Percentiles rank a stretch among this genome's conserved stretches.
Evolutionary conservation across 163 green algal species (phyloP).

Genomic region (Scenedesmus sp.): DNA sequence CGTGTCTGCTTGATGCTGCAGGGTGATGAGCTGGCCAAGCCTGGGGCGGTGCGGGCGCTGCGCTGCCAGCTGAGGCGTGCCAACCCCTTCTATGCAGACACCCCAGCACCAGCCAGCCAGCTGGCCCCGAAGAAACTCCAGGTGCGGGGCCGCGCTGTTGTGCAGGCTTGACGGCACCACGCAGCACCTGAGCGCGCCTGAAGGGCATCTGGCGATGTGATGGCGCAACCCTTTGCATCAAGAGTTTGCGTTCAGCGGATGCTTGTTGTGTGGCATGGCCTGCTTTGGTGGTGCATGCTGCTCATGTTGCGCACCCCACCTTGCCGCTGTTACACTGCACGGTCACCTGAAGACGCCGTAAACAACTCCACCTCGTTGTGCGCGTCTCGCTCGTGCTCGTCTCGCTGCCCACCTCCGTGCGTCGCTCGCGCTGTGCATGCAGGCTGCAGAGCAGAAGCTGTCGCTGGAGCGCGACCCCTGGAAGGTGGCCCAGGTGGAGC

Average conservation of each 20-base stretch:
- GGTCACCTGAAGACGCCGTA: too few species aligned
- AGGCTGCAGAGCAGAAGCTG: slow-evolving; percentile 44
- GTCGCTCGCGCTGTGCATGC: background rate
- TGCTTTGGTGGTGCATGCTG: too few species aligned
- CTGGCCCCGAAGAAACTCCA: slow-evolving; percentile 45
- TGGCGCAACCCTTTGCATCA: too few species aligned
- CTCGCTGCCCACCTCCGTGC: background rate
- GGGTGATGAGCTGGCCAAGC: slow-evolving; percentile 65
- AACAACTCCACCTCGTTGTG: too few species aligned
- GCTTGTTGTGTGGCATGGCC: background rate
- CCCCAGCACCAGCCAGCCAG: slow-evolving; percentile 28
- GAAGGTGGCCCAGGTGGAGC: slow-evolving; percentile 58
- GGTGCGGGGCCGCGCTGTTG: slow-evolving; percentile 8
- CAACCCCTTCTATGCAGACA: slow-evolving; percentile 85
- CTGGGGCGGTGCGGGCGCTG: slow-evolving; percentile 81
- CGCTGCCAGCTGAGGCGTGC: slow-evolving; percentile 85
- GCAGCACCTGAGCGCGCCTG: background rate
- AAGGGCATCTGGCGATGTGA: too few species aligned
- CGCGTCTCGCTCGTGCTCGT: too few species aligned
- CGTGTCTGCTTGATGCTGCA: slow-evolving; percentile 28
- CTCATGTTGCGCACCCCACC: too few species aligned
- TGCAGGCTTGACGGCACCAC: background rate
- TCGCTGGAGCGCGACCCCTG: slow-evolving; percentile 65
- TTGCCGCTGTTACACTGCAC: too few species aligned
- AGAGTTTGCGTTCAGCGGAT: background rate